Percentiles rank a stretch among this genome's conserved stretches.
These are phyloP conservation scores for Aureobasidium sp. DNA, from an alignment of 2,329 filamentous ascomycete genomes.

Conservation along the genomic window DNA sequence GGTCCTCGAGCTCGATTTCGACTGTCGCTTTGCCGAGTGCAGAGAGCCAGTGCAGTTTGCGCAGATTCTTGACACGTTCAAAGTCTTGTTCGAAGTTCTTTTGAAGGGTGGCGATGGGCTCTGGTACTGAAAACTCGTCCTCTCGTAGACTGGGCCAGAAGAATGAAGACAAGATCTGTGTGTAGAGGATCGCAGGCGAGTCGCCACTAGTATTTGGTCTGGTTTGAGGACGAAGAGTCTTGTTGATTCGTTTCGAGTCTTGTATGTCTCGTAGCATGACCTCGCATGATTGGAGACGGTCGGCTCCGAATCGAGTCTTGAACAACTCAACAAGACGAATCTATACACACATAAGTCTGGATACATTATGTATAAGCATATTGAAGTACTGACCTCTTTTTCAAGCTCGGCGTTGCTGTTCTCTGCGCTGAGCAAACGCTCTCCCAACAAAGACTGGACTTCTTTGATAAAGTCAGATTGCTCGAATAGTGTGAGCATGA, in stretches of 20 bases:
- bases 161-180: constrained; percentile 81
- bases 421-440: constrained; percentile 57
- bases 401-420: constrained; percentile 60
- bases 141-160: constrained; percentile 84
- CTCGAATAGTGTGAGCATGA: constrained; percentile 79
- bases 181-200: constrained; percentile 49
- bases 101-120: constrained; percentile 54
- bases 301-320: constrained; percentile 81
- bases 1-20: constrained; percentile 75
- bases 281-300: constrained; percentile 82
- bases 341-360: too few relatives aligned
- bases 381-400: constrained; percentile 49
- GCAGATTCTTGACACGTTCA: constrained; percentile 69
- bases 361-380: too few relatives aligned
- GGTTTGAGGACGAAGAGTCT: constrained; percentile 26
- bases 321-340: constrained; percentile 77
- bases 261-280: constrained; percentile 94
- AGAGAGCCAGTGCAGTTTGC: constrained; percentile 84
- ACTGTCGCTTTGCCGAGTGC: constrained; percentile 73
- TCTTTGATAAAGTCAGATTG: constrained; percentile 94
- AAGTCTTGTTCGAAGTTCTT: constrained; percentile 68
- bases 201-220: background rate
- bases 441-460: constrained; percentile 81
- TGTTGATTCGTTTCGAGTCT: constrained; percentile 63
- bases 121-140: constrained; percentile 60